These are phyloP conservation scores for Vaccinium vitisidaea DNA, from an alignment of 148 eudicot species.

Conservation along the genomic window DNA sequence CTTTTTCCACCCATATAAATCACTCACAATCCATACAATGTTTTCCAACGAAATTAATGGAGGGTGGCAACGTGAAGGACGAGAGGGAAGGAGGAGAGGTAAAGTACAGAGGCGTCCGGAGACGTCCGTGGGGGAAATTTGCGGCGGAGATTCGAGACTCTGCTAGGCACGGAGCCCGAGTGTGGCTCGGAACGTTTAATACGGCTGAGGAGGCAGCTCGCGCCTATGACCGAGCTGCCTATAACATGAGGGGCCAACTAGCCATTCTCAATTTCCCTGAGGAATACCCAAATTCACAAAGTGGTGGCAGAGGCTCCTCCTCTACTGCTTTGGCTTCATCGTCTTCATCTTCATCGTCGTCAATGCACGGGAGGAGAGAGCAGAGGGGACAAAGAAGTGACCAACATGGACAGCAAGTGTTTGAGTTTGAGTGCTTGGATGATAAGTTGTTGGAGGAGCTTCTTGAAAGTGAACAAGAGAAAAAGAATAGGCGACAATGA, in stretches of 20 bases:
- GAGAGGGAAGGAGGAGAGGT: constrained; percentile 39
- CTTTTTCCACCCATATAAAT: constrained; percentile 19
- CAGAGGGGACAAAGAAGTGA: not conserved
- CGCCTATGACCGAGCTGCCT: constrained; percentile 84
- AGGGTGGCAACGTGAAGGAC: constrained; percentile 17
- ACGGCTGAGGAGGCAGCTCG: constrained; percentile 85
- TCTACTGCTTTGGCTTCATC: constrained; percentile 12
- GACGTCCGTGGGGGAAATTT: constrained; percentile 87
- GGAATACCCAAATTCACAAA: constrained; percentile 50
- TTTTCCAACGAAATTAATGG: not conserved
- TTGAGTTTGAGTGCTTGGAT: constrained; percentile 74
- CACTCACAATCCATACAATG: not conserved
- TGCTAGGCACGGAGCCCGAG: constrained; percentile 59
- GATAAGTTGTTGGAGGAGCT: constrained; percentile 73
- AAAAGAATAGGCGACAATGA: constrained; percentile 25
- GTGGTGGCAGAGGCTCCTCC: constrained; percentile 18
- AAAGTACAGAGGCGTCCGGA: constrained; percentile 69
- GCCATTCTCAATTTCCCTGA: constrained; percentile 75
- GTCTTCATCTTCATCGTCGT: constrained; percentile 14
- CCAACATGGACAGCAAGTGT: constrained; percentile 32
- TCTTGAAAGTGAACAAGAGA: constrained; percentile 38
- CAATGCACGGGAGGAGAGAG: not conserved
- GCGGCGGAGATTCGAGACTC: constrained; percentile 87
- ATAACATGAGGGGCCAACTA: constrained; percentile 67
- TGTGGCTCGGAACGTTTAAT: constrained; percentile 78